These are phyloP conservation scores for Pleurotus djamor DNA, from an alignment of 768 basidiomycete genomes.

Conservation along the genomic window DNA sequence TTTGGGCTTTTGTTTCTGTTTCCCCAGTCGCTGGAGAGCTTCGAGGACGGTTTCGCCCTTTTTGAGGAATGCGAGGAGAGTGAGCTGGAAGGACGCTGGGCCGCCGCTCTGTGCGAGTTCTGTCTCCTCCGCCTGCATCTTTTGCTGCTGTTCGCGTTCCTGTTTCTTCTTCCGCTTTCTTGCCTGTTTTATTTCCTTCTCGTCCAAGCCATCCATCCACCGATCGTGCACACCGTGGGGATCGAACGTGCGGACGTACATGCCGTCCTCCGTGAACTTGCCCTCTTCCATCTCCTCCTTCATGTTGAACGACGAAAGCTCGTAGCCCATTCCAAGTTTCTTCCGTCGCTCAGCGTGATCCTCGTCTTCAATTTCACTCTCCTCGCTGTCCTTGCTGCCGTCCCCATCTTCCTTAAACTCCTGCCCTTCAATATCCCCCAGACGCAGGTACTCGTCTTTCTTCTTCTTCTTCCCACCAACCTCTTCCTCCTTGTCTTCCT, in stretches of 20 bases:
- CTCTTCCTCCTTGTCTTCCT: slow-evolving; percentile 50
- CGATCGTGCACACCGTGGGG: slow-evolving; percentile 90
- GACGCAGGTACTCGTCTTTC: slow-evolving; percentile 72
- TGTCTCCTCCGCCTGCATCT: slow-evolving; percentile 68
- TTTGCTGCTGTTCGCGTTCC: slow-evolving; percentile 70
- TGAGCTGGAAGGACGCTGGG: slow-evolving; percentile 57
- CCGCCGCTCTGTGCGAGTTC: slow-evolving; percentile 71
- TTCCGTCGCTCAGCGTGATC: slow-evolving; percentile 71
- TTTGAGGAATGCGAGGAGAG: slow-evolving; percentile 74
- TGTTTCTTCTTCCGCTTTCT: slow-evolving; percentile 70
- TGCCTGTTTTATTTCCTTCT: slow-evolving; percentile 83
- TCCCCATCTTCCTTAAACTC: slow-evolving; percentile 67
- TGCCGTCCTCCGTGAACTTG: slow-evolving; percentile 93
- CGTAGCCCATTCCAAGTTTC: slow-evolving; percentile 91
- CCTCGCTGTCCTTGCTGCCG: slow-evolving; percentile 35
- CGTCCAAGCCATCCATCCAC: slow-evolving; percentile 93
- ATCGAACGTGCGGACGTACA: slow-evolving; percentile 82
- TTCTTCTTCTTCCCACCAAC: slow-evolving; percentile 41
- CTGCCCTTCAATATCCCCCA: slow-evolving; percentile 97
- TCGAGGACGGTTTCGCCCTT: slow-evolving; percentile 91
- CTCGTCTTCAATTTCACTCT: slow-evolving; percentile 64
- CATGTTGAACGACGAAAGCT: slow-evolving; percentile 98
- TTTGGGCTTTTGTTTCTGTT: slow-evolving; percentile 38
- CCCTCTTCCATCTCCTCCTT: slow-evolving; percentile 98
- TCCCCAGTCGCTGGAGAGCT: slow-evolving; percentile 83